These are phyloP conservation scores for Pseudogymnoascus sp. DNA, from an alignment of 2,329 filamentous ascomycete species.

Conservation along the genomic window DNA sequence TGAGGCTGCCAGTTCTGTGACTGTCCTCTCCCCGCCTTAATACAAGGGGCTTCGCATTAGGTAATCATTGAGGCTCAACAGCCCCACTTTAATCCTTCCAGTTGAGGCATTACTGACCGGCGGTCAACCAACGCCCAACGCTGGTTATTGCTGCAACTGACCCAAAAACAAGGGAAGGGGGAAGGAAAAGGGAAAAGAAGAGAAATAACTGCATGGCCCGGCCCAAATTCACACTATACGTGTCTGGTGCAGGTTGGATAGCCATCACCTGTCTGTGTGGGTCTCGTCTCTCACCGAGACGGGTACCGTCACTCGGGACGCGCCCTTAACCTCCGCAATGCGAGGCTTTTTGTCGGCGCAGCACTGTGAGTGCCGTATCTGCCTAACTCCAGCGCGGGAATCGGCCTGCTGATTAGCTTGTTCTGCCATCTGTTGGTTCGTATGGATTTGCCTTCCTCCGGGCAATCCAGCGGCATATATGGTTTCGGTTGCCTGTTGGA, in stretches of 20 bases:
- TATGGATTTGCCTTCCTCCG: not conserved
- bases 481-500: not conserved
- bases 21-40: not conserved
- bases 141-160: not conserved
- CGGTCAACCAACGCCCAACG: not conserved
- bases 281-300: not conserved
- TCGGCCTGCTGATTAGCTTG: not conserved
- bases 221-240: not conserved
- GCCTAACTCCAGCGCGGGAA: not conserved
- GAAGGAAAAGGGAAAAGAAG: not conserved
- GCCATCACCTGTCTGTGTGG: not conserved
- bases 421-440: not conserved
- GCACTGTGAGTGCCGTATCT: not conserved
- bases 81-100: not conserved
- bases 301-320: not conserved
- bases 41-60: not conserved
- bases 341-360: not conserved
- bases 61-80: not conserved
- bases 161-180: not conserved
- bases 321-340: not conserved
- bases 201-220: not conserved
- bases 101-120: not conserved
- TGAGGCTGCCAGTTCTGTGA: not conserved
- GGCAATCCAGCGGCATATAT: not conserved
- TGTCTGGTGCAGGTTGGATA: not conserved